Evolutionary conservation across 495 filamentous ascomycete genomes (phyloP).

Genomic region (Podospora anserina): DNA sequence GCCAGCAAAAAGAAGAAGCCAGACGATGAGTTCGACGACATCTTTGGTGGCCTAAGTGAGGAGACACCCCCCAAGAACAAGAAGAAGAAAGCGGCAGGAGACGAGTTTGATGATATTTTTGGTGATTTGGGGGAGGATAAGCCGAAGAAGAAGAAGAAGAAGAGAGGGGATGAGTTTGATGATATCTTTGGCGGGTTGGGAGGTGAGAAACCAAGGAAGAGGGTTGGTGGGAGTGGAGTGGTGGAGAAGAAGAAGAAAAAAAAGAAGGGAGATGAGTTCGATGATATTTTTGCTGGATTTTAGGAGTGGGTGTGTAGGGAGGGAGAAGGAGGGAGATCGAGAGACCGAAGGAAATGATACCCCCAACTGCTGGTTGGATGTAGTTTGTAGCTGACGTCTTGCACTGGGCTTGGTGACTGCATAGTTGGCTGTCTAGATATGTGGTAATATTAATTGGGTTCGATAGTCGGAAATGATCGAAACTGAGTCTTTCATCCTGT

Average conservation of each 20-base stretch:
- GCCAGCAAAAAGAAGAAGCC: not conserved
- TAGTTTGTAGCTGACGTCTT: no score
- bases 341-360: no score
- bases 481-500: no score
- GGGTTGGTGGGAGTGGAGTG: not conserved
- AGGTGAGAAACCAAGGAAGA: not conserved
- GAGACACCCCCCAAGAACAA: slow-evolving; percentile 5
- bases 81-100: slow-evolving; percentile 20
- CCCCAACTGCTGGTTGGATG: no score
- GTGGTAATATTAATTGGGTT: no score
- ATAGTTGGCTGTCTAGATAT: no score
- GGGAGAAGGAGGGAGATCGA: no score
- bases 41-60: slow-evolving; percentile 20
- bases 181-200: slow-evolving; percentile 29
- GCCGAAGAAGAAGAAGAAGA: slow-evolving; percentile 24
- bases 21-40: slow-evolving; percentile 28
- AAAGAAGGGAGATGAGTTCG: slow-evolving; percentile 33
- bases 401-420: no score
- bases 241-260: slow-evolving; percentile 29
- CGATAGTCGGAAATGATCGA: no score
- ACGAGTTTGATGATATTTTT: slow-evolving; percentile 42
- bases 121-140: slow-evolving; percentile 8
- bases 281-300: slow-evolving; percentile 32
- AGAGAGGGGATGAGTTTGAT: slow-evolving; percentile 33
- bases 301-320: not conserved